Evolutionary conservation across 305 asterid genomes (phyloP).

Genomic region (Rubia occidens): DNA sequence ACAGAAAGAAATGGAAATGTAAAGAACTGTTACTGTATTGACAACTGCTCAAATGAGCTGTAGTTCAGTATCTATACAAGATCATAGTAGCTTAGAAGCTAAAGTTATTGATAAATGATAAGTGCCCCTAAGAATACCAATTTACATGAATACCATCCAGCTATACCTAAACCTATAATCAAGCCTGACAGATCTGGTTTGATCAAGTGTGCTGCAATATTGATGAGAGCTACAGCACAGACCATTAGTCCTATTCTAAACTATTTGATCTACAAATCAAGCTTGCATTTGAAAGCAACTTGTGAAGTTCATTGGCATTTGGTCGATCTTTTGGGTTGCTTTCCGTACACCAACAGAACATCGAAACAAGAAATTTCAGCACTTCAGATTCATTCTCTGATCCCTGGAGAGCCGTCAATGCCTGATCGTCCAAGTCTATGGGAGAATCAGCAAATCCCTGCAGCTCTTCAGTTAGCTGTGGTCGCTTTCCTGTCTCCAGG

Average conservation of each 20-base stretch:
- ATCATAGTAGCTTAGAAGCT: too few relatives aligned
- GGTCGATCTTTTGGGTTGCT: slow-evolving; percentile 69
- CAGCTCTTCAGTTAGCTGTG: slow-evolving; percentile 19
- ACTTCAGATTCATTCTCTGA: slow-evolving; percentile 32
- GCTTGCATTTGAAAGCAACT: slow-evolving; percentile 33
- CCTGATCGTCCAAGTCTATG: slow-evolving; percentile 8
- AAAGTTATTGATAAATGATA: too few relatives aligned
- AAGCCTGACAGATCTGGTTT: too few relatives aligned
- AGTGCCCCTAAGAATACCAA: too few relatives aligned
- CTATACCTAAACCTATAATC: too few relatives aligned
- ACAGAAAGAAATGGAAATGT: too few relatives aligned
- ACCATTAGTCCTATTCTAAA: slow-evolving; percentile 26
- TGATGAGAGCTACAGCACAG: too few relatives aligned
- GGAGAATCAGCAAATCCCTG: slow-evolving; percentile 16
- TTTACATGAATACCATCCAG: too few relatives aligned
- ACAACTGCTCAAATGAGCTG: too few relatives aligned
- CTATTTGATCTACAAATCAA: slow-evolving; percentile 24
- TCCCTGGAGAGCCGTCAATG: slow-evolving; percentile 11
- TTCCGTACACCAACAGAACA: slow-evolving; percentile 53
- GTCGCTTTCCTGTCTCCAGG: slow-evolving; percentile 31
- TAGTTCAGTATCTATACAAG: too few relatives aligned
- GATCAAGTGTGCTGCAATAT: too few relatives aligned
- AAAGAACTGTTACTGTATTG: too few relatives aligned
- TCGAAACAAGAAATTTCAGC: slow-evolving; percentile 40
- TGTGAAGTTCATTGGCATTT: slow-evolving; percentile 44